These are phyloP conservation scores for Phyllostachys edulis DNA, from an alignment of 176 grass and related monocot species.

Conservation along the genomic window DNA sequence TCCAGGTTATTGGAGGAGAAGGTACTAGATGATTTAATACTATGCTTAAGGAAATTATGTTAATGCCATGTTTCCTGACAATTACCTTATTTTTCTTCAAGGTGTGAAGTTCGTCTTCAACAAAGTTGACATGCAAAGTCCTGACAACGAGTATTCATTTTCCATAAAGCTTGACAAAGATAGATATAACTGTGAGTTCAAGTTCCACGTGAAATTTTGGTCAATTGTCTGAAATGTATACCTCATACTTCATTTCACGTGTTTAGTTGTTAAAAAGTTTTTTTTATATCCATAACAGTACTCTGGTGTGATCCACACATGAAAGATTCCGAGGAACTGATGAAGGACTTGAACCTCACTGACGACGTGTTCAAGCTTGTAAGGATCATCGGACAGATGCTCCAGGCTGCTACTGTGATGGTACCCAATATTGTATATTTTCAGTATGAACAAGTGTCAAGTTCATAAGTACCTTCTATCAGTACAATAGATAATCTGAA, in stretches of 20 bases:
- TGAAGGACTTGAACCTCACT: constrained; percentile 54
- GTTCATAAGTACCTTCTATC: background rate
- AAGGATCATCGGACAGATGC: constrained; percentile 59
- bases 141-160: constrained; percentile 61
- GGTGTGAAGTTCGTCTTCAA: constrained; percentile 74
- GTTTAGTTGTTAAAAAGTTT: background rate
- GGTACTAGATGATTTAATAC: constrained; percentile 25
- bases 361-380: constrained; percentile 53
- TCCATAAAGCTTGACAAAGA: constrained; percentile 39
- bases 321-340: constrained; percentile 50
- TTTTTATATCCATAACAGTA: constrained; percentile 45
- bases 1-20: constrained; percentile 37
- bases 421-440: constrained; percentile 43
- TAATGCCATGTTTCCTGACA: constrained; percentile 11
- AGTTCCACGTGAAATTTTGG: constrained; percentile 4
- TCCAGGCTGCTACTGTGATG: constrained; percentile 52
- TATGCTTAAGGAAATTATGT: background rate
- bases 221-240: background rate
- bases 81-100: constrained; percentile 27
- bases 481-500: background rate
- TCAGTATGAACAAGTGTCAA: background rate
- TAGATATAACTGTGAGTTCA: constrained; percentile 54
- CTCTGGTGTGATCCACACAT: constrained; percentile 45
- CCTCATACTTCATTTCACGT: background rate
- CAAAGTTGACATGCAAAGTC: constrained; percentile 56